A percentile compares a stretch with the other conserved stretches of the same genome.
Evolutionary conservation across 306 rosid genomes (phyloP).

Genomic region (Argentina anserina): DNA sequence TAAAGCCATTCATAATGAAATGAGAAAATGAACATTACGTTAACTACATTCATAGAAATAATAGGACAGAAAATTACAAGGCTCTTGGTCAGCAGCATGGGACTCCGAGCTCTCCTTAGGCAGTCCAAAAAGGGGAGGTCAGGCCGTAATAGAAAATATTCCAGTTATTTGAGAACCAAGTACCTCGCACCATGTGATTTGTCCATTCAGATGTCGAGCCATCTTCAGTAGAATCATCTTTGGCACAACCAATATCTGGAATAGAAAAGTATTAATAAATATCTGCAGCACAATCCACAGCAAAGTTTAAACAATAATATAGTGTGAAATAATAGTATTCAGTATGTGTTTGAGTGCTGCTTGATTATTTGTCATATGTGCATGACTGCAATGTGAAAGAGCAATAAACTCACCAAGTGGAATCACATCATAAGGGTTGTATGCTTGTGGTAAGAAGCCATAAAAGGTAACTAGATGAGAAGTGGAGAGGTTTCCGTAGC

Average conservation of each 20-base stretch:
- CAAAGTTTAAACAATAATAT: background rate
- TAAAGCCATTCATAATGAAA: background rate
- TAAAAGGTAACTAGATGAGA: slow-evolving; percentile 74
- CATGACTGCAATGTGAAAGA: slow-evolving; percentile 14
- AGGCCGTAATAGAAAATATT: slow-evolving; percentile 57
- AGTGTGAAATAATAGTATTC: no score
- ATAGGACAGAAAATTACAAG: slow-evolving; percentile 41
- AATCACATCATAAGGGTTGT: slow-evolving; percentile 69
- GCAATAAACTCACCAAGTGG: slow-evolving; percentile 56
- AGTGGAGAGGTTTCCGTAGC: slow-evolving; percentile 70
- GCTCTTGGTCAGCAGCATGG: slow-evolving; percentile 39
- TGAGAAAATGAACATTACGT: slow-evolving; percentile 7
- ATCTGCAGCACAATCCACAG: background rate
- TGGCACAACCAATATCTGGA: slow-evolving; percentile 46
- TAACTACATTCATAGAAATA: background rate
- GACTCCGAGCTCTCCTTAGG: slow-evolving; percentile 46
- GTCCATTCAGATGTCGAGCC: slow-evolving; percentile 28
- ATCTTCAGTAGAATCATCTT: slow-evolving; percentile 36
- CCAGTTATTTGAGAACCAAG: slow-evolving; percentile 66
- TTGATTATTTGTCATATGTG: background rate
- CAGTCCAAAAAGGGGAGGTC: slow-evolving; percentile 66
- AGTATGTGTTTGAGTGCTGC: background rate
- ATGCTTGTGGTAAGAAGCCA: slow-evolving; percentile 82
- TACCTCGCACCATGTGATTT: slow-evolving; percentile 80
- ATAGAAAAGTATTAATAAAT: slow-evolving; percentile 3